phyloP scores from a whole-genome alignment of 768 basidiomycete species.

The Leucosporidium yakuticum region DNA sequence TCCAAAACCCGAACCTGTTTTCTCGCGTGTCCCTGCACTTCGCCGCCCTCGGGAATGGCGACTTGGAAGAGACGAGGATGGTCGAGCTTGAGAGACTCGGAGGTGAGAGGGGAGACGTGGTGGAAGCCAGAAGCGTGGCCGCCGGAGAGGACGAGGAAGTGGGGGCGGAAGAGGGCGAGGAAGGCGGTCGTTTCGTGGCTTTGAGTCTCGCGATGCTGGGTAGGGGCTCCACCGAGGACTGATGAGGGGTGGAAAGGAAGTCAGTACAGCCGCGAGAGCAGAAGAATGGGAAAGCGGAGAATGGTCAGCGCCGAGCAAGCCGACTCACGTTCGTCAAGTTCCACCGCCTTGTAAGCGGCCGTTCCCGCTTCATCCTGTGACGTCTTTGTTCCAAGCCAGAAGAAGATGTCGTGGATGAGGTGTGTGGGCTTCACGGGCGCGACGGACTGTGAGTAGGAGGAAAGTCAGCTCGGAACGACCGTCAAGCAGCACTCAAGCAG shows the following conservation, averaged over 20 bases:
- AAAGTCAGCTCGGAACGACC: no score
- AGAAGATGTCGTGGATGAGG: constrained; percentile 4
- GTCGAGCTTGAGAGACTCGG: background rate
- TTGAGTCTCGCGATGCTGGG: background rate
- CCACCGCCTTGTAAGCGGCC: constrained; percentile 1
- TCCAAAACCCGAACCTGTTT: background rate
- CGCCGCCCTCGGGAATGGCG: background rate
- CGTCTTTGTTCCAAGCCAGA: background rate
- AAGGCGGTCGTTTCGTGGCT: background rate
- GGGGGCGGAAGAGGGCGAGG: constrained; percentile 6
- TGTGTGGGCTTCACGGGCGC: background rate
- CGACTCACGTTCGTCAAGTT: background rate
- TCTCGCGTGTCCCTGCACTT: no score
- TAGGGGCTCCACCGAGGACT: background rate
- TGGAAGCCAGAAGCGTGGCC: background rate
- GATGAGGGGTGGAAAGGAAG: background rate
- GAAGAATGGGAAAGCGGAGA: background rate
- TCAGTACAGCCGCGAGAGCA: background rate
- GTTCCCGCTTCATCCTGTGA: background rate
- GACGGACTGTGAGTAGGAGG: background rate
- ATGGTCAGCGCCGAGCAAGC: no score
- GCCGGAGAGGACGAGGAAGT: background rate
- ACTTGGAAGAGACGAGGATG: background rate
- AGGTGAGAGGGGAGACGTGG: background rate
- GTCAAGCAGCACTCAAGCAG: background rate